A percentile compares a stretch with the other conserved stretches of the same genome.
These are phyloP conservation scores for Crucihimalaya himalaica DNA, from an alignment of 345 rosid species.

Conservation along the genomic window DNA sequence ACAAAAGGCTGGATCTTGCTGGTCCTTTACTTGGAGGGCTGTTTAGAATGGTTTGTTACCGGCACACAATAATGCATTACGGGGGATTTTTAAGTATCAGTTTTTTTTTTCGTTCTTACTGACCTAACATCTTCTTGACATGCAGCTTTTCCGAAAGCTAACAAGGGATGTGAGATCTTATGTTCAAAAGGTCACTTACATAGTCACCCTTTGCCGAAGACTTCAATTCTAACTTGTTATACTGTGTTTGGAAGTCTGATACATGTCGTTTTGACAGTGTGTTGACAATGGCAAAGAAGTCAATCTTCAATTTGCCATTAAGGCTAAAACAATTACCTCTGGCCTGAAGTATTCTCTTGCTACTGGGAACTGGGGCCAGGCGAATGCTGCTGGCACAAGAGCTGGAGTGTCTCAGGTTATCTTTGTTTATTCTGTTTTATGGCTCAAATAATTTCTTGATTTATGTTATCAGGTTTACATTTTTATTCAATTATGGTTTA, in stretches of 20 bases:
- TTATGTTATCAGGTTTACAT: conserved; percentile 16
- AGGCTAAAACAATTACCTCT: conserved; percentile 97
- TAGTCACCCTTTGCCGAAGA: conserved; percentile 10
- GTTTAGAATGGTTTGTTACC: conserved; percentile 78
- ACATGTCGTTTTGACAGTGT: conserved; percentile 50
- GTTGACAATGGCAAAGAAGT: conserved; percentile 98
- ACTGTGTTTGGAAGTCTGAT: conserved; percentile 32
- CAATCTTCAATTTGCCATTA: conserved; percentile 91
- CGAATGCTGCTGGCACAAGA: conserved; percentile 99
- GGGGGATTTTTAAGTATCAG: background rate
- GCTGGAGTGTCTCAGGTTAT: conserved; percentile 99
- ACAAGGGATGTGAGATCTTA: conserved; percentile 93
- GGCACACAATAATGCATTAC: conserved; percentile 1
- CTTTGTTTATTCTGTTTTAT: background rate
- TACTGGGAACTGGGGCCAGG: conserved; percentile 99
- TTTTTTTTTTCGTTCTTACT: conserved; percentile 6
- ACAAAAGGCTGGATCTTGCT: conserved; percentile 99
- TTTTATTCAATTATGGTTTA: background rate
- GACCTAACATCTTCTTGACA: conserved; percentile 12
- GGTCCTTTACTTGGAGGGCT: conserved; percentile 98
- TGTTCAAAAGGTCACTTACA: conserved; percentile 83
- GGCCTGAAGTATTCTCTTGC: conserved; percentile 98
- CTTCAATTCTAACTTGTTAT: conserved; percentile 16
- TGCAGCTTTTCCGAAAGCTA: conserved; percentile 94
- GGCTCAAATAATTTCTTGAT: background rate